Conservation (phyloP, 2,329 filamentous ascomycete genomes). For the Hypoxylon sp. region DNA sequence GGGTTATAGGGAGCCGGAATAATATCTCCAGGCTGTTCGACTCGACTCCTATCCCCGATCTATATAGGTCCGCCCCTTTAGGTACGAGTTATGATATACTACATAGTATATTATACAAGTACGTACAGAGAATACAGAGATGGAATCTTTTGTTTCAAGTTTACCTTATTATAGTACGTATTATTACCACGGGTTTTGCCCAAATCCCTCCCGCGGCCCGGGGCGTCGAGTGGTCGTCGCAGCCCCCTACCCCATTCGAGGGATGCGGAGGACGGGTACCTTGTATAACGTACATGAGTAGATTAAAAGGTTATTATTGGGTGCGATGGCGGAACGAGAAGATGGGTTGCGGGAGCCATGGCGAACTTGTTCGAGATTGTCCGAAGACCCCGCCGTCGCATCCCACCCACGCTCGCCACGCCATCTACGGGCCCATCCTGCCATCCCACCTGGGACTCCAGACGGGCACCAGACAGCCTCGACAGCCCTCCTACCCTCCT, state of each 20-base stretch:
- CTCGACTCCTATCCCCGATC: background rate
- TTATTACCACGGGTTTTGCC: background rate
- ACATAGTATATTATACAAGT: no score
- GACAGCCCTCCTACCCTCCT: conserved; percentile 11
- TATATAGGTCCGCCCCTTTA: no score
- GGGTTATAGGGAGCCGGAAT: no score
- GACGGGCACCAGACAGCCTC: conserved; percentile 7
- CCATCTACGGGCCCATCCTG: conserved; percentile 15
- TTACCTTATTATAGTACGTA: background rate
- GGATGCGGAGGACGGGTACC: conserved; percentile 32
- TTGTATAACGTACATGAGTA: no score
- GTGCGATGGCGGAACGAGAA: conserved; percentile 9
- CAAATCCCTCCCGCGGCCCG: background rate
- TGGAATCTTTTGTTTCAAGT: background rate
- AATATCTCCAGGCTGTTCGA: background rate
- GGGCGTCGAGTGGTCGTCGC: conserved; percentile 8
- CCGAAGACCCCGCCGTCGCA: conserved; percentile 34
- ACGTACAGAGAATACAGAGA: no score
- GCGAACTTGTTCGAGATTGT: conserved; percentile 34
- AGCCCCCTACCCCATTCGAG: conserved; percentile 27
- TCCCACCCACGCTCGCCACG: conserved; percentile 9
- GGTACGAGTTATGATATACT: no score
- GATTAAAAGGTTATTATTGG: conserved; percentile 32
- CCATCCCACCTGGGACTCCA: conserved; percentile 29
- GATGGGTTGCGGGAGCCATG: conserved; percentile 34